phyloP scores from a whole-genome alignment of 768 basidiomycete genomes.

The Termitomyces sp. region DNA sequence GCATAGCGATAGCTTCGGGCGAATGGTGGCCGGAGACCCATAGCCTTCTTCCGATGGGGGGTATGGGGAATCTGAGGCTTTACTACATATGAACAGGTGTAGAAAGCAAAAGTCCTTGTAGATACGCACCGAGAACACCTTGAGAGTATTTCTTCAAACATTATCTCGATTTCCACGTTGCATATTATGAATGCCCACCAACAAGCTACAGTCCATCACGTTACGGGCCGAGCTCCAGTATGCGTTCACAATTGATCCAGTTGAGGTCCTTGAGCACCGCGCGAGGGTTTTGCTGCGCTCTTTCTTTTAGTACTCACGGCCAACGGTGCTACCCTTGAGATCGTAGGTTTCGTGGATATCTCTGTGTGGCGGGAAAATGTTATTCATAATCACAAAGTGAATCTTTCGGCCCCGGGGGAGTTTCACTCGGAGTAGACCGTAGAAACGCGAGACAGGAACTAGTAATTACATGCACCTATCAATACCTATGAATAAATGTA shows the following conservation, averaged over 20 bases:
- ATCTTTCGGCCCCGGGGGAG: conserved; percentile 92
- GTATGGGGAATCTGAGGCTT: conserved; percentile 66
- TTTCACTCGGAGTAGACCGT: conserved; percentile 97
- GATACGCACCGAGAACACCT: conserved; percentile 80
- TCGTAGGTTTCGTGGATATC: conserved; percentile 99
- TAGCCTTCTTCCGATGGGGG: conserved; percentile 51
- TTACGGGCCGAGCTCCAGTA: conserved; percentile 84
- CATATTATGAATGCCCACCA: conserved; percentile 94
- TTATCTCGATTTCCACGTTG: conserved; percentile 89
- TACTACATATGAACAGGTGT: neutral
- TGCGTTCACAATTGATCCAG: conserved; percentile 81
- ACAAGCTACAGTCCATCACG: conserved; percentile 96
- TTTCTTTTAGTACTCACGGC: conserved; percentile 86
- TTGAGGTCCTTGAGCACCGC: conserved; percentile 96
- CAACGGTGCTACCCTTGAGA: conserved; percentile 92
- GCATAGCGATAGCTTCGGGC: conserved; percentile 79
- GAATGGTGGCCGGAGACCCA: conserved; percentile 35
- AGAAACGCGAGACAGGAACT: conserved; percentile 95
- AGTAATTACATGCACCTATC: no score
- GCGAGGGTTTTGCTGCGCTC: conserved; percentile 71
- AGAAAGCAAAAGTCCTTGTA: neutral
- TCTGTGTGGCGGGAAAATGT: conserved; percentile 95
- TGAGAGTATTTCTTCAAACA: conserved; percentile 83
- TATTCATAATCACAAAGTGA: conserved; percentile 99
- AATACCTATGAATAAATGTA: no score